phyloP scores from a whole-genome alignment of 176 grass and related monocot genomes.

The Eragrostis curvula region DNA sequence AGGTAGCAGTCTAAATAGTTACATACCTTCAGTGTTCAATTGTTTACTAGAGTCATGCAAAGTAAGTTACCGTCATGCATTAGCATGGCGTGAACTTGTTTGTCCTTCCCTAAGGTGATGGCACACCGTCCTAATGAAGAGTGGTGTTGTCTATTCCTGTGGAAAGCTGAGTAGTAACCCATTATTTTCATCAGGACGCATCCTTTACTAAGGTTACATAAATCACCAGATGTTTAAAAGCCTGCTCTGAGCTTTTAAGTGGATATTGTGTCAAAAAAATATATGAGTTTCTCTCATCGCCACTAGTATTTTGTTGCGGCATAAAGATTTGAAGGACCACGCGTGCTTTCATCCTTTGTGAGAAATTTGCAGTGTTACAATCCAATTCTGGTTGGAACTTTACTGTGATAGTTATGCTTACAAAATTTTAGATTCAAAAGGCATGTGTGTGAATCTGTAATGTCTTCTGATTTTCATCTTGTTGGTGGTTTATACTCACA shows the following conservation, averaged over 20 bases:
- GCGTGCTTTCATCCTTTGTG: not conserved
- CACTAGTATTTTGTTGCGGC: not conserved
- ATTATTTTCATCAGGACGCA: not conserved
- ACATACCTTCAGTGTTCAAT: not conserved
- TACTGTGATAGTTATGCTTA: not conserved
- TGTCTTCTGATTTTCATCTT: not conserved
- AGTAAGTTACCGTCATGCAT: slow-evolving; percentile 9
- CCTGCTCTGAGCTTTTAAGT: not conserved
- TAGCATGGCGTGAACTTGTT: not conserved
- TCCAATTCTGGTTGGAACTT: not conserved
- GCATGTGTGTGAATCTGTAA: not conserved
- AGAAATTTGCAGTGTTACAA: not conserved
- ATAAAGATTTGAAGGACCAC: not conserved
- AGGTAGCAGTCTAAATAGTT: not conserved
- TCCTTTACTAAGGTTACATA: not conserved
- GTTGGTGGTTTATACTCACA: not conserved
- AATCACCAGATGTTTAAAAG: not conserved
- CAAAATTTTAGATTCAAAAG: not conserved
- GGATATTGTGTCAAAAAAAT: not conserved
- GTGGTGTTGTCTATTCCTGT: not conserved
- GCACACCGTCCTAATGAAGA: slow-evolving; percentile 2
- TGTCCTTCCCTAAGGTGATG: slow-evolving; percentile 15
- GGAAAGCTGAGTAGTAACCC: not conserved
- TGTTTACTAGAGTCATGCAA: not conserved
- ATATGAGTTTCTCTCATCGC: not conserved